A percentile compares a stretch with the other conserved stretches of the same genome.
Conservation (phyloP, 352 stramenopile genomes). For the Phytopythium boreale region DNA sequence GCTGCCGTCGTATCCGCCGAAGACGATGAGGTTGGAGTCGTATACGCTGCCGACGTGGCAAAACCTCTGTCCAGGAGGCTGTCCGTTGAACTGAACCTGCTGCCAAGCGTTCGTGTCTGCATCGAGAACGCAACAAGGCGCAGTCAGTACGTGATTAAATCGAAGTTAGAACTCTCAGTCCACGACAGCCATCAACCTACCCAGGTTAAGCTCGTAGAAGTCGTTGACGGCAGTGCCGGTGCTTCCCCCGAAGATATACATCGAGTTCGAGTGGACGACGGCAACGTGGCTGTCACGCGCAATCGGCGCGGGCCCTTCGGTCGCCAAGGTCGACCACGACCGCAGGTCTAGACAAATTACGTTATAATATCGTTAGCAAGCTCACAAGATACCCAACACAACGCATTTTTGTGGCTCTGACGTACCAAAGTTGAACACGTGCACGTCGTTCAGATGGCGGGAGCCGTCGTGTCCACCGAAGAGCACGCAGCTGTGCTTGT, state of each 20-base stretch:
- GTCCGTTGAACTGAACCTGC: constrained; percentile 71
- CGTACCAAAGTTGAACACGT: constrained; percentile 95
- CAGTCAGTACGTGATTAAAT: not conserved
- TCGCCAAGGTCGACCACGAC: constrained; percentile 89
- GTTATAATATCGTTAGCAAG: not conserved
- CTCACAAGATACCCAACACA: not conserved
- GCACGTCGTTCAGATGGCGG: constrained; percentile 95
- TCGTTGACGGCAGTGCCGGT: constrained; percentile 97
- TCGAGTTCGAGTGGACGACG: constrained; percentile 91
- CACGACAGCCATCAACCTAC: constrained; percentile 21
- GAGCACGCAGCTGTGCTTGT: constrained; percentile 92
- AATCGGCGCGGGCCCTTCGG: constrained; percentile 89
- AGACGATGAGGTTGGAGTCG: constrained; percentile 93
- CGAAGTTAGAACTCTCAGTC: not conserved
- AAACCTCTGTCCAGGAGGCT: constrained; percentile 91
- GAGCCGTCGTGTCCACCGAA: constrained; percentile 98
- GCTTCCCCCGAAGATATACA: constrained; percentile 96
- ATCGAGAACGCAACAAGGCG: not conserved
- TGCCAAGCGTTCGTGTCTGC: constrained; percentile 70
- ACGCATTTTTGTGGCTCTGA: not conserved
- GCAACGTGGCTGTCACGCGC: constrained; percentile 96
- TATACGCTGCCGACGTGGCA: constrained; percentile 95
- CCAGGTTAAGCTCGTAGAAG: constrained; percentile 93
- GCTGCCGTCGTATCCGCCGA: constrained; percentile 95
- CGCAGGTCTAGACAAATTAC: constrained; percentile 40